Percentiles rank a stretch among this genome's conserved stretches.
Conservation (phyloP, 2,329 filamentous ascomycete genomes). For the Chaetomiaceae sp. region DNA sequence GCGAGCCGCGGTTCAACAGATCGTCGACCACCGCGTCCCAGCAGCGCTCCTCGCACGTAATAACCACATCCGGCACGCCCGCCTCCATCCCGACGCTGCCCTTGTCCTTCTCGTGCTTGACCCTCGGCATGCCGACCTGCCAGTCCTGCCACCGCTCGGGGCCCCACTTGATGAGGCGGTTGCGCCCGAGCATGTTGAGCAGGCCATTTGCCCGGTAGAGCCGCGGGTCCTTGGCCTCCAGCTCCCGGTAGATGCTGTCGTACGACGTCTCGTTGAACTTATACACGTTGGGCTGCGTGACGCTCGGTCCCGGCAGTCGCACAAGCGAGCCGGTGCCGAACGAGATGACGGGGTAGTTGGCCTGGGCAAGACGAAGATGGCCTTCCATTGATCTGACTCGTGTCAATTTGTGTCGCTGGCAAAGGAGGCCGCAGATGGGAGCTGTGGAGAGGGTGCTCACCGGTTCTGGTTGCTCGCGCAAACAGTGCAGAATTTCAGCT, state of each 20-base stretch:
- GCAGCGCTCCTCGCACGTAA: conserved; percentile 95
- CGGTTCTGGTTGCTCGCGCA: conserved; percentile 98
- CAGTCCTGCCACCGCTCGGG: conserved; percentile 98
- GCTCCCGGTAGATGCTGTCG: conserved; percentile 86
- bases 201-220: conserved; percentile 90
- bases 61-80: conserved; percentile 86
- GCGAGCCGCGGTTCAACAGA: conserved; percentile 74
- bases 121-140: conserved; percentile 76
- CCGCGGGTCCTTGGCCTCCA: conserved; percentile 75
- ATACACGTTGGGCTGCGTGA: conserved; percentile 94
- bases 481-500: conserved; percentile 96
- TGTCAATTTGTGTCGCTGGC: conserved; percentile 7
- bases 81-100: conserved; percentile 78
- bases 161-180: conserved; percentile 86
- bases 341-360: conserved; percentile 90
- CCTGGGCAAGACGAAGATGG: conserved; percentile 83
- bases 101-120: conserved; percentile 69
- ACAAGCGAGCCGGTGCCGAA: conserved; percentile 96
- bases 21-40: conserved; percentile 98
- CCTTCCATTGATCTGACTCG: conserved; percentile 83
- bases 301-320: conserved; percentile 82
- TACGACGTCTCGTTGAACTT: conserved; percentile 97
- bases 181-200: conserved; percentile 91
- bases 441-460: too few relatives aligned
- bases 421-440: conserved; percentile 9